Base-by-base conservation (phyloP, 306 rosid species). In the Sphenostylis stenocarpa region DNA sequence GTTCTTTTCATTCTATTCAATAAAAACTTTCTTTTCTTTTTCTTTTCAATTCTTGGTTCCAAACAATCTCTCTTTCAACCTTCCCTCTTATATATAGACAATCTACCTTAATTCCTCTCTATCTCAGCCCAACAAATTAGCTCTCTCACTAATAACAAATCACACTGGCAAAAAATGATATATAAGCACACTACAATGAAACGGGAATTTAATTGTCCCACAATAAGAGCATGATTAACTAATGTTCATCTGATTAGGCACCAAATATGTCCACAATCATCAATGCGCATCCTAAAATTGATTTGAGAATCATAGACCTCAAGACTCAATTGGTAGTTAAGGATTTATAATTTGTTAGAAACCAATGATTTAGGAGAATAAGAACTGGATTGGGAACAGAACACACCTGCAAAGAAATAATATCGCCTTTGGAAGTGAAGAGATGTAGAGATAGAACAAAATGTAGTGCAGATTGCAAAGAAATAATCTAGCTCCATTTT, bases 311-410 rank as follows among this genome's bases (percentile, higher is more conserved):
- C n/a, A n/a, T n/a, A 51, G 44, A 77, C 72, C 44, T 38, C 2
- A n/a, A 82, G 72, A 52, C 17, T 70, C 71, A 20, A 31, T 51
- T 28, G 23, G 68, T 66, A 47, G 28, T 57, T 64, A 66, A 36
- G 51, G 61, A 52, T 33, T 45, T 45, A 6, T 10, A 38, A 12
- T 10, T 55, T 26, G 36, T 26, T 28, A 6, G 41, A 43, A 29
- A 60, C 21, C 5, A 26, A 16, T 15, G 12, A 60, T 60, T 24
- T 4, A 57, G 36, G 10, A 57, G 38, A 26, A 7, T 0, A 58
- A 60, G 43, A 60, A 15, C 34, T 60, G 23, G 13, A 43, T 16
- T 13, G 43, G 67, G 43, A 60, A 58, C 14, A 6, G 17, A 60
- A 57, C 38, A 58, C 38, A 58, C 12, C 28, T 58, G 13, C 3